Base-by-base conservation (phyloP, 1,284 basidiomycete genomes). In the Cutaneotrichosporon sp. region DNA sequence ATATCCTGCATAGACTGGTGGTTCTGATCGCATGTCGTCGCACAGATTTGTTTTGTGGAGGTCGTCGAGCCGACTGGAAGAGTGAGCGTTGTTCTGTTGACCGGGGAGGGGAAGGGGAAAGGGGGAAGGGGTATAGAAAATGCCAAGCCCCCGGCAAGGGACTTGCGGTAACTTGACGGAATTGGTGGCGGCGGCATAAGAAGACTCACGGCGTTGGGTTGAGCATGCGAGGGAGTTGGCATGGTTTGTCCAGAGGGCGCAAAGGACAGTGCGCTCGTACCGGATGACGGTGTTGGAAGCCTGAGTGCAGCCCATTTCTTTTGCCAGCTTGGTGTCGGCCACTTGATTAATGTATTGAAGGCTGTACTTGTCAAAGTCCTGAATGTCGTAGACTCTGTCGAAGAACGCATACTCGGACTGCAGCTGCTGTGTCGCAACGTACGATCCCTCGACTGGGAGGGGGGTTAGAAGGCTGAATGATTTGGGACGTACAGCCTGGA, bases 231-330 rank as follows among this genome's bases (percentile, higher is more conserved):
- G 34, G 17, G 61, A 61, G 55, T 61, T 67, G 32, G 53, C 17
- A 45, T 63, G 57, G 37, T 66, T 68, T 29, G 68, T 64, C 70
- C 70, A 71, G 46, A 62, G 56, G 5, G 61, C 64, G 43, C 73
- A 75, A 26, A 72, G 48, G 12, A 71, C 68, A 17, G 73, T 73
- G 45, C 67, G 54, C 55, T 70, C 63, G 47, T 62, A 75, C 22
- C 66, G 55, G 27, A 74, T 59, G 8, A 60, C 57, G 2, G 63
- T 65, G 8, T 44, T 46, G 10, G 7, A 16, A 1, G 54, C 61
- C 1, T 66, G 63, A 53, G 70, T 70, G 19, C 42, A 44, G 3
- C 27, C 57, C 49, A 68, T 55, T 52, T 71, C 64, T 32, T 38
- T 11, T 20, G 20, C 37, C 60, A 41, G 38, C 38, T 41, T 41